Base-by-base conservation (phyloP, 1,284 basidiomycete species). In the Microbotryum scabiosae region DNA sequence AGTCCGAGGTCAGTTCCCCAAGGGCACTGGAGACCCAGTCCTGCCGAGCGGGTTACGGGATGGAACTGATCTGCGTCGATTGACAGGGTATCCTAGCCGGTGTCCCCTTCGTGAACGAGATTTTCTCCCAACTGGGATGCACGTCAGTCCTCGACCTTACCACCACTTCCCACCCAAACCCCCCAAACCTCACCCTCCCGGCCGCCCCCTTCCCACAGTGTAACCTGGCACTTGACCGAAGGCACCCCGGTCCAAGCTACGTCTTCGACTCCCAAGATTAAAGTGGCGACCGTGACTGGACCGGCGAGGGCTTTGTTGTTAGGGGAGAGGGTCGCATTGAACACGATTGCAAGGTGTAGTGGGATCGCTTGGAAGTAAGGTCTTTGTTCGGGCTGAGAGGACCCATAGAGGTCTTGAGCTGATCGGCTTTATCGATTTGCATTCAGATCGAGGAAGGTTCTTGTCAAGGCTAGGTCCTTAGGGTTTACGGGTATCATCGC, bases 311-410 rank as follows among this genome's bases (percentile, higher is more conserved):
- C 88, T 69, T 78, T 98, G 54, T 82, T 98, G n/a, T 79, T 97
- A 5, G 96, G 93, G 54, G 96, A 98, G 76, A 82, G 96, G 50
- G 85, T 97, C 41, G 94, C 90, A 12, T 80, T 99, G 69, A 98
- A 98, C 75, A 82, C 93, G 63, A 81, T 99, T 51, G 92, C 96
- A 9, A 80, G 96, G 66, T 97, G 94, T 77, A 93, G 90, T 66
- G 96, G 94, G 5, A 96, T 98, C 69, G 94, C 94, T 16, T 94
- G 91, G 21, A 88, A 87, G 88, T 93, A 70, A 75, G 83, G 74
- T 3, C 2, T 5, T 46, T 16, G 25, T 48, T 18, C 28, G 36
- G 36, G 26, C 51, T 30, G 28, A 8, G 41, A 36, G 32, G 18
- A 53, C 18, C 28, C 14, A 47, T 43, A 20, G 49, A n/a, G 3